Conservation (phyloP, 2,329 filamentous ascomycete species). For the Diaporthe amygdali region DNA sequence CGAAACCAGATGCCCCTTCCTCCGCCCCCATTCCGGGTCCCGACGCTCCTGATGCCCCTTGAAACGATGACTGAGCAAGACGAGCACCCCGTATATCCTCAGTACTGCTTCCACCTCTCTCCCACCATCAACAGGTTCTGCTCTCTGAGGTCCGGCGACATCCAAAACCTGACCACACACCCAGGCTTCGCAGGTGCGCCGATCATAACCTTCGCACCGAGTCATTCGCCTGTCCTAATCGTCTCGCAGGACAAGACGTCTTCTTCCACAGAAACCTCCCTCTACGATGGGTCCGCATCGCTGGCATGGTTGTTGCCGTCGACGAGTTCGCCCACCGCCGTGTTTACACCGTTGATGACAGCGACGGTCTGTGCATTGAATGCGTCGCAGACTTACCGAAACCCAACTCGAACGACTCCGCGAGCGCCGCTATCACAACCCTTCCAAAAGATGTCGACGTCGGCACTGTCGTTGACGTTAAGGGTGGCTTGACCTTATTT, state of each 20-base stretch:
- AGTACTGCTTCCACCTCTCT: constrained; percentile 68
- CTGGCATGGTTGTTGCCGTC: constrained; percentile 71
- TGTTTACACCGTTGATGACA: constrained; percentile 68
- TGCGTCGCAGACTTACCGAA: constrained; percentile 39
- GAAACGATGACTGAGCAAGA: constrained; percentile 10
- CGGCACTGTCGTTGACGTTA: constrained; percentile 62
- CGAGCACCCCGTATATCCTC: constrained; percentile 55
- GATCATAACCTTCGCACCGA: neutral
- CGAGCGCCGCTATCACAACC: neutral
- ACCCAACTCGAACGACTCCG: constrained; percentile 14
- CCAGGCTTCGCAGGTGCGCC: constrained; percentile 58
- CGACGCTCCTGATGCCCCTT: constrained; percentile 5
- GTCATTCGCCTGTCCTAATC: neutral
- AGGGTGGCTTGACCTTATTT: constrained; percentile 55
- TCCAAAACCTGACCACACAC: constrained; percentile 52
- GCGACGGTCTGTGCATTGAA: constrained; percentile 65
- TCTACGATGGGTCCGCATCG: constrained; percentile 75
- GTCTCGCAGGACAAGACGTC: constrained; percentile 53
- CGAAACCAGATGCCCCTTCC: constrained; percentile 3
- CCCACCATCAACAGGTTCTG: constrained; percentile 67
- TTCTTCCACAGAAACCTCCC: constrained; percentile 77
- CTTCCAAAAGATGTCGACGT: constrained; percentile 47
- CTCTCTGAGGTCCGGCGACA: constrained; percentile 56
- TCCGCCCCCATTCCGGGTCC: neutral
- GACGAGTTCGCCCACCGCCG: constrained; percentile 53